Conservation (phyloP, 768 basidiomycete genomes). For the Calocera cornea region DNA sequence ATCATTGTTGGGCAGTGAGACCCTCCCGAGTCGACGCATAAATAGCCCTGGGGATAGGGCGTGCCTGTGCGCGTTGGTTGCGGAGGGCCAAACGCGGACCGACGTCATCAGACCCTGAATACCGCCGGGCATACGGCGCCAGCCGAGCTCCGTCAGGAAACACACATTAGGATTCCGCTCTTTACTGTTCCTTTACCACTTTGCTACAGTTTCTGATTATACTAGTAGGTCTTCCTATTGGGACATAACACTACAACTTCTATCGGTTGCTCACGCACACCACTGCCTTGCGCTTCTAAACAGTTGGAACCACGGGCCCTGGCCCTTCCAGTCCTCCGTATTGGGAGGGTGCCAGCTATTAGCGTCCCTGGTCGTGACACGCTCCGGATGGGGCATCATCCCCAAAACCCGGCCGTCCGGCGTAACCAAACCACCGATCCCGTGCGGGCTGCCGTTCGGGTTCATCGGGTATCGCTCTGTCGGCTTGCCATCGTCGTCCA, state of each 20-base stretch:
- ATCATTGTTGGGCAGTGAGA: not conserved
- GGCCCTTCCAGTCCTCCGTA: conserved; percentile 47
- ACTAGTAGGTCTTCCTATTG: not conserved
- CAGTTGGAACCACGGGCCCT: conserved; percentile 87
- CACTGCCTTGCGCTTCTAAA: conserved; percentile 84
- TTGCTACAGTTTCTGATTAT: not conserved
- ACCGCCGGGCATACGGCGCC: not conserved
- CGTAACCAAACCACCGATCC: conserved; percentile 80
- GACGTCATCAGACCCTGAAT: not conserved
- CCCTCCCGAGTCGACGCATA: not conserved
- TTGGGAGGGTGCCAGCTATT: conserved; percentile 82
- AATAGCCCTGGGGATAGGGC: not conserved
- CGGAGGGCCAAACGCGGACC: not conserved
- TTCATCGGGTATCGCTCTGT: conserved; percentile 70
- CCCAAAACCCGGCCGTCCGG: conserved; percentile 81
- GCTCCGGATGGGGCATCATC: conserved; percentile 96
- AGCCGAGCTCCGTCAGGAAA: too few relatives aligned
- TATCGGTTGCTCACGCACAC: conserved; percentile 20
- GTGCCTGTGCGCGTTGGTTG: not conserved
- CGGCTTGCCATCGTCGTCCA: conserved; percentile 52
- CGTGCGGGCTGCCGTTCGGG: conserved; percentile 72
- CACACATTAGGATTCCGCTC: not conserved
- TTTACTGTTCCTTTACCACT: not conserved
- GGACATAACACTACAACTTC: not conserved
- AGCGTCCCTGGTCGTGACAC: conserved; percentile 62